Evolutionary conservation across 768 basidiomycete species (phyloP).

Genomic region (Pleurotus salmoneostramineus): DNA sequence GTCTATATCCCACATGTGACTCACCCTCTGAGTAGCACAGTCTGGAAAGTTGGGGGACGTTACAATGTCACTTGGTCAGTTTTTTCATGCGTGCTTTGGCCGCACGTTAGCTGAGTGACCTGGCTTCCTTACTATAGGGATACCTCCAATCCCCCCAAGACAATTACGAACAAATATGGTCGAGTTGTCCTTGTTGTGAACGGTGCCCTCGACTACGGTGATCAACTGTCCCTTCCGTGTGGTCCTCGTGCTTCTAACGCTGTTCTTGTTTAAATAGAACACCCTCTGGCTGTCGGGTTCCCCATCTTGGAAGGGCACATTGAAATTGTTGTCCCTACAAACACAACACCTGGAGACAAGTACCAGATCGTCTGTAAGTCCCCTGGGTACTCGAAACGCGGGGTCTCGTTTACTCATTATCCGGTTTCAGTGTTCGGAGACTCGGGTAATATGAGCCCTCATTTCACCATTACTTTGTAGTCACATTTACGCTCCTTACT

Average conservation of each 20-base stretch:
- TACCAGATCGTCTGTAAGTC: constrained; percentile 44
- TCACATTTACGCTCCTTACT: neutral
- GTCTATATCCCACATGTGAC: constrained; percentile 46
- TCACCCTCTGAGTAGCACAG: constrained; percentile 32
- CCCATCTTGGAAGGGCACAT: constrained; percentile 27
- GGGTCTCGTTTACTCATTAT: neutral
- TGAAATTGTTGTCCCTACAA: constrained; percentile 34
- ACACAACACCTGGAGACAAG: constrained; percentile 27
- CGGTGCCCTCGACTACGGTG: constrained; percentile 27
- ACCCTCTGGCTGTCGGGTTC: constrained; percentile 35
- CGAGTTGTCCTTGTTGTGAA: constrained; percentile 31
- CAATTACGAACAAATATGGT: constrained; percentile 41
- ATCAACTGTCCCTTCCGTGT: constrained; percentile 3
- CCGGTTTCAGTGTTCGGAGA: constrained; percentile 44
- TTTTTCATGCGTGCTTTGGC: neutral
- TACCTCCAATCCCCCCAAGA: constrained; percentile 29
- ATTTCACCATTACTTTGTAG: constrained; percentile 35
- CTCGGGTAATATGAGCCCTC: constrained; percentile 44
- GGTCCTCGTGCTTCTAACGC: neutral
- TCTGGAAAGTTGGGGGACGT: constrained; percentile 40
- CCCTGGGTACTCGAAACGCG: neutral
- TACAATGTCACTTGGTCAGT: constrained; percentile 50
- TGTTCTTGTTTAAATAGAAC: constrained; percentile 15
- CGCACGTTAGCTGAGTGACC: neutral
- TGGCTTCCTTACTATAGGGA: too few species aligned